phyloP scores from a whole-genome alignment of 768 basidiomycete species.

The Tephrocybe sp. region DNA sequence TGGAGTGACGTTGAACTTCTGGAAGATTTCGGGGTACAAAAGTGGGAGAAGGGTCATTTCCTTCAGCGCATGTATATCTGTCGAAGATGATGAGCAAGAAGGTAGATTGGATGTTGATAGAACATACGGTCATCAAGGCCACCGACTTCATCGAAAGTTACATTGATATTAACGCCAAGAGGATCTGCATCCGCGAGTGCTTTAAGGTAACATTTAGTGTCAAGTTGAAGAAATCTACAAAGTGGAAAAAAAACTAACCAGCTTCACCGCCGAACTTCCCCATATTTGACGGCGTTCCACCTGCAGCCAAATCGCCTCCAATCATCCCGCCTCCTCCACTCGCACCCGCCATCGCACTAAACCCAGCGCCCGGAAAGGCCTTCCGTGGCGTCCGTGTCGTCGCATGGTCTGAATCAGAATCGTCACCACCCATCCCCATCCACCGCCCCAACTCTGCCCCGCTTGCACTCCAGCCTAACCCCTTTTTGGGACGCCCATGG shows the following conservation, averaged over 20 bases:
- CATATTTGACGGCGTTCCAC: slow-evolving; percentile 81
- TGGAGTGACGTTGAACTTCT: slow-evolving; percentile 90
- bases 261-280: slow-evolving; percentile 80
- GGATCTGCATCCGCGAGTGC: slow-evolving; percentile 95
- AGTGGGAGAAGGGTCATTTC: slow-evolving; percentile 98
- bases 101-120: not conserved
- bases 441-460: slow-evolving; percentile 77
- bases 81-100: not conserved
- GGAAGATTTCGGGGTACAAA: slow-evolving; percentile 95
- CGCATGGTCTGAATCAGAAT: slow-evolving; percentile 76
- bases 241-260: slow-evolving; percentile 41
- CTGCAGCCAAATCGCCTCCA: slow-evolving; percentile 64
- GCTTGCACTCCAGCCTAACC: slow-evolving; percentile 75
- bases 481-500: slow-evolving; percentile 34
- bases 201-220: slow-evolving; percentile 24
- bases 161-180: slow-evolving; percentile 87
- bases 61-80: slow-evolving; percentile 94
- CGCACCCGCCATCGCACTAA: slow-evolving; percentile 46
- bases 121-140: slow-evolving; percentile 89
- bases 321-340: slow-evolving; percentile 54
- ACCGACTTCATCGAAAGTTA: slow-evolving; percentile 96
- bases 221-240: slow-evolving; percentile 8
- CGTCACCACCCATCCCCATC: slow-evolving; percentile 74
- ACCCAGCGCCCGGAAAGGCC: slow-evolving; percentile 54
- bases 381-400: slow-evolving; percentile 71